Conservation (phyloP, 2,329 filamentous ascomycete genomes). For the Gliomastix tumulicola region DNA sequence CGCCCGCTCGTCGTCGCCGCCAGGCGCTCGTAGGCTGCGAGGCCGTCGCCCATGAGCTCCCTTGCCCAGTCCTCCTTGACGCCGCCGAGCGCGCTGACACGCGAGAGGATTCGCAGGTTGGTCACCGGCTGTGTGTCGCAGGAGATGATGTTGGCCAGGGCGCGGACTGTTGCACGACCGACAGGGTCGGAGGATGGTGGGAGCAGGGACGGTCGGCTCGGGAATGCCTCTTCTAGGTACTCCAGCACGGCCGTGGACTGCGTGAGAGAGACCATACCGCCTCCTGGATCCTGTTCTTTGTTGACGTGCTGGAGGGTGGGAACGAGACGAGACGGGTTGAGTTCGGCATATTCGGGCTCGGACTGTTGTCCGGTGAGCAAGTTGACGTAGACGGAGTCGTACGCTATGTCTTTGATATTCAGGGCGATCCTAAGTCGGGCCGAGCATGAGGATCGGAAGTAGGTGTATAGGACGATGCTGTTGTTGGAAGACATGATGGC, state of each 20-base stretch:
- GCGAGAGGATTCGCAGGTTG: slow-evolving; percentile 5
- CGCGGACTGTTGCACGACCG: slow-evolving; percentile 41
- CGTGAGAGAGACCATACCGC: slow-evolving; percentile 34
- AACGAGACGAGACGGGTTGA: slow-evolving; percentile 48
- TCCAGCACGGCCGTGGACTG: slow-evolving; percentile 56
- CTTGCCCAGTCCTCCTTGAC: slow-evolving; percentile 41
- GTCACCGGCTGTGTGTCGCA: slow-evolving; percentile 55
- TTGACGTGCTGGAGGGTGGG: slow-evolving; percentile 42
- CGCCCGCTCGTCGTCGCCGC: slow-evolving; percentile 28
- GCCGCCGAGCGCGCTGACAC: slow-evolving; percentile 15
- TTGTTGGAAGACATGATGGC: slow-evolving; percentile 19
- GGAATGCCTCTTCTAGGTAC: slow-evolving; percentile 51
- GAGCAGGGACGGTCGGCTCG: slow-evolving; percentile 31
- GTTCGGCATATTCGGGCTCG: slow-evolving; percentile 30
- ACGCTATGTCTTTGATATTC: slow-evolving; percentile 44
- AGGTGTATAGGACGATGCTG: slow-evolving; percentile 46
- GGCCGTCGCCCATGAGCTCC: slow-evolving; percentile 41
- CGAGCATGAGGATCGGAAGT: slow-evolving; percentile 57
- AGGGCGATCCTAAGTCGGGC: slow-evolving; percentile 54
- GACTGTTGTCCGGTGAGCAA: slow-evolving; percentile 47
- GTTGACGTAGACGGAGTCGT: slow-evolving; percentile 40
- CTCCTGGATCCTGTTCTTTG: no score
- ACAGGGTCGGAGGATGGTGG: slow-evolving; percentile 35
- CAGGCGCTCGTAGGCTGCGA: slow-evolving; percentile 49
- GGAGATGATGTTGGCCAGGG: slow-evolving; percentile 45